These are phyloP conservation scores for Eimeria zaria DNA, from an alignment of 169 alveolate genomes.

Conservation along the genomic window DNA sequence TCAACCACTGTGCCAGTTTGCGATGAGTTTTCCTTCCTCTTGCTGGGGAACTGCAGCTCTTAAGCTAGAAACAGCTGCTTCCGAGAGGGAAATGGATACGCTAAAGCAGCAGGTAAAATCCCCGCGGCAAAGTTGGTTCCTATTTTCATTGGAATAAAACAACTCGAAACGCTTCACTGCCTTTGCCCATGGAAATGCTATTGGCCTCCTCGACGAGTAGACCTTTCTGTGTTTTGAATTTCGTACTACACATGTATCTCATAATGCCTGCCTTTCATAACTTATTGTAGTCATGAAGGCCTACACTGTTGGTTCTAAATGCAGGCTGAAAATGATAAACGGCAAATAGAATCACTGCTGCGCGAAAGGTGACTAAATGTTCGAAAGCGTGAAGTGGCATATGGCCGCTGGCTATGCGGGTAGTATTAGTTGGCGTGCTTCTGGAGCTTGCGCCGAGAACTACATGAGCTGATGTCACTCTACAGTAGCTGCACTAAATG, in stretches of 20 bases:
- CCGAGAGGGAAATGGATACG: slow-evolving; percentile 87
- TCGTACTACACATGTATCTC: not conserved
- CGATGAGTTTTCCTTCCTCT: not conserved
- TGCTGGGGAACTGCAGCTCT: slow-evolving; percentile 46
- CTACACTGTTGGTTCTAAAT: not conserved
- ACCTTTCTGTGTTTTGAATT: not conserved
- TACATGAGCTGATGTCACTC: not conserved
- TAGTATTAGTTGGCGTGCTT: not conserved
- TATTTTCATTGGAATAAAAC: not conserved
- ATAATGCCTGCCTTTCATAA: not conserved
- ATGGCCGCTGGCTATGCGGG: not conserved
- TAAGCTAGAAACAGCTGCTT: slow-evolving; percentile 65
- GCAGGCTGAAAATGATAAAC: slow-evolving; percentile 84
- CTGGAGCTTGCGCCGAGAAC: not conserved
- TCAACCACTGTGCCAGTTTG: not conserved
- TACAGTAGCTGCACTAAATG: not conserved
- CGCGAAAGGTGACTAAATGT: slow-evolving; percentile 78
- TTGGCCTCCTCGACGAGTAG: not conserved
- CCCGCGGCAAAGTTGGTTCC: not conserved
- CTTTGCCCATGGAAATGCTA: not conserved
- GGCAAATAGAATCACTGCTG: slow-evolving; percentile 78
- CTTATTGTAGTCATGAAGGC: not conserved
- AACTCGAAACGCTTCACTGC: not conserved
- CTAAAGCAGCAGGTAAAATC: slow-evolving; percentile 86
- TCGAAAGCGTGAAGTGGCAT: no score